Evolutionary conservation across 148 eudicot species (phyloP), one percentile per base, ranked within the genome.

Genomic region (Camellia lanceoleosa): DNA sequence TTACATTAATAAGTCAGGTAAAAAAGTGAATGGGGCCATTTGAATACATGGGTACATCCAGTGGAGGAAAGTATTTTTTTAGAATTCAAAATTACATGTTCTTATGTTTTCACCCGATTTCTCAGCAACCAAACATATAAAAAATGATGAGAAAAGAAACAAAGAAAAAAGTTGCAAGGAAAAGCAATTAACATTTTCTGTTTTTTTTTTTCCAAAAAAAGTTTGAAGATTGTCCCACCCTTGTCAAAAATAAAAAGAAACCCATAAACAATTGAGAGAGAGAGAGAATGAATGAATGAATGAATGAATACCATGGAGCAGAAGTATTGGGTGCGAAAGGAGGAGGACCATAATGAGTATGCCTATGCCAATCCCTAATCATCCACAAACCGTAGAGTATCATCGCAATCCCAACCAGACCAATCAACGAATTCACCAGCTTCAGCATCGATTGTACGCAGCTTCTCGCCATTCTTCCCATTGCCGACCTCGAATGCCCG

Each of bases 361-460:
- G 77, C 56, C 63, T 80, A 6, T 89, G 86, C 93, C 93, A 93
- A 81, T 80, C 89, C 80, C 89, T 86, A 70, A 93, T 84, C 97
- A 93, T 91, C 91, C 92, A 93, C 0, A 88, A 47, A 54, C 88
- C 80, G 73, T 91, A 93, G 7, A 93, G 56, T 1, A 90, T 81
- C n/a, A n/a, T n/a, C n/a, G n/a, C n/a, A n/a, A n/a, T n/a, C n/a
- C n/a, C 87, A 43, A 84, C 81, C 93, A 93, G 89, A 0, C 88
- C 91, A 19, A 93, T 73, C 0, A 84, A 66, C 3, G 90, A 87
- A 90, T 93, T 93, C 58, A 89, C 84, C 85, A 93, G 47, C 80
- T 93, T 93, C 85, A 90, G 72, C 82, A 86, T 15, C 55, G 91
- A 89, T 74, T 90, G 93, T 8, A 91, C 79, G 84, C 90, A 93